Evolutionary conservation across 495 filamentous ascomycete species (phyloP).

Genomic region (Hypoxylon crocopeplum): DNA sequence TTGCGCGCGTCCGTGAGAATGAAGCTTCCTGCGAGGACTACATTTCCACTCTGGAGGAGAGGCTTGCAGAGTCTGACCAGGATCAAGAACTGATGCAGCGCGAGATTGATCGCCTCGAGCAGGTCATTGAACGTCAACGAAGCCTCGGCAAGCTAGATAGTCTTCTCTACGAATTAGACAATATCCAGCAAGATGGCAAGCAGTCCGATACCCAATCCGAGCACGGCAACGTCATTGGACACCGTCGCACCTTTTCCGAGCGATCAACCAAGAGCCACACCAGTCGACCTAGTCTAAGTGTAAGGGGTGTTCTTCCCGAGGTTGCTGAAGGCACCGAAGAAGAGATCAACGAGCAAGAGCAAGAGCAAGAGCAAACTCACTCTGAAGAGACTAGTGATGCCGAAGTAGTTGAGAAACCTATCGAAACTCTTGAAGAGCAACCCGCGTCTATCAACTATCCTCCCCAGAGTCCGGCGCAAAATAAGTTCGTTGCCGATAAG

Average conservation of each 20-base stretch:
- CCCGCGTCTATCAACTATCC: conserved; percentile 46
- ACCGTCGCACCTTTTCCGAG: conserved; percentile 52
- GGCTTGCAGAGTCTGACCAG: conserved; percentile 93
- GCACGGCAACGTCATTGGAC: conserved; percentile 49
- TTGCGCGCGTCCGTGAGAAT: conserved; percentile 86
- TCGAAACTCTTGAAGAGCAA: conserved; percentile 34
- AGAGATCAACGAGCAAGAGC: conserved; percentile 42
- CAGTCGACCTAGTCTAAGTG: conserved; percentile 55
- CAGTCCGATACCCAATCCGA: conserved; percentile 46
- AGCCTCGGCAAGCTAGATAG: conserved; percentile 94
- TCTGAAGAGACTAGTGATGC: conserved; percentile 3
- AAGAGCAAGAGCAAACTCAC: conserved; percentile 31
- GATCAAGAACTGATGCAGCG: conserved; percentile 96
- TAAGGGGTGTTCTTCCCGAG: conserved; percentile 61
- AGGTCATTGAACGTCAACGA: conserved; percentile 93
- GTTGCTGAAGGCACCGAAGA: conserved; percentile 51
- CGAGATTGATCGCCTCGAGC: conserved; percentile 91
- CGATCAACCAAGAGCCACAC: conserved; percentile 60
- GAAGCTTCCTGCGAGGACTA: conserved; percentile 92
- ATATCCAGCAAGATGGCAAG: conserved; percentile 69
- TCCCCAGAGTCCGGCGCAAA: conserved; percentile 76
- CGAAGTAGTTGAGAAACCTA: conserved; percentile 22
- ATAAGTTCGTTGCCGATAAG: conserved; percentile 88
- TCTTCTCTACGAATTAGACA: conserved; percentile 87
- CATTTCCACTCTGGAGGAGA: conserved; percentile 95